Evolutionary conservation across 2,329 filamentous ascomycete species (phyloP).

Genomic region (Cylindrodendrum hubeiense): DNA sequence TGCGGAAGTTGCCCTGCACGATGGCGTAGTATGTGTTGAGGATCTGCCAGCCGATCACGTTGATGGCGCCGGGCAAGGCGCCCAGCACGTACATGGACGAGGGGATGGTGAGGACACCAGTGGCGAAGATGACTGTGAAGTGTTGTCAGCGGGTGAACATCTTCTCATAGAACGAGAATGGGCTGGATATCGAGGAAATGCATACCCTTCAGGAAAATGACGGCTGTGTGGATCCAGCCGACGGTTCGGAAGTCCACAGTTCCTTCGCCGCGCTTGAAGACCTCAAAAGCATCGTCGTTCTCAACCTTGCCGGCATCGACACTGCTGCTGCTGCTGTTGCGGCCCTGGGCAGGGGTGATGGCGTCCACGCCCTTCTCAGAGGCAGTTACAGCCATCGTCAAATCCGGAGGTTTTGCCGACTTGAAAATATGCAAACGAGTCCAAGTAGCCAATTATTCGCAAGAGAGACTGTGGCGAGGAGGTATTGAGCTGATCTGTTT

Average conservation of each 20-base stretch:
- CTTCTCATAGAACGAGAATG: background rate
- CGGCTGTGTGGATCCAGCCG: conserved; percentile 59
- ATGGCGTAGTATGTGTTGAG: conserved; percentile 57
- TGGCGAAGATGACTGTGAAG: conserved; percentile 56
- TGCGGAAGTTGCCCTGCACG: conserved; percentile 55
- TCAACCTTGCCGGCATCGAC: conserved; percentile 36
- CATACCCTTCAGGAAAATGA: conserved; percentile 60
- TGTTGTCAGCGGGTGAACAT: background rate
- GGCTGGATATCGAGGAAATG: background rate
- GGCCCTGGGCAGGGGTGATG: conserved; percentile 18
- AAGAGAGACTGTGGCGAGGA: background rate
- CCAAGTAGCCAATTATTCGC: background rate
- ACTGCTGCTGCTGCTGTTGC: conserved; percentile 29
- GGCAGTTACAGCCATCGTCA: conserved; percentile 15
- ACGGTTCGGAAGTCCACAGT: conserved; percentile 62
- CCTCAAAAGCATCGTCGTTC: conserved; percentile 51
- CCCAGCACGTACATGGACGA: conserved; percentile 57
- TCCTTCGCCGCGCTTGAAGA: conserved; percentile 58
- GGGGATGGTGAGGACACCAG: conserved; percentile 57
- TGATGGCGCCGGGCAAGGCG: conserved; percentile 57
- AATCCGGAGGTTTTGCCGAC: background rate
- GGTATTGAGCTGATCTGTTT: background rate
- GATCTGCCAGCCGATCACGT: conserved; percentile 56
- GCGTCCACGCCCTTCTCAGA: conserved; percentile 22
- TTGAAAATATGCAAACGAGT: background rate